A percentile compares a stretch with the other conserved stretches of the same genome.
Evolutionary conservation across 148 eudicot genomes (phyloP).

Genomic region (Chenopodium berlandieri): DNA sequence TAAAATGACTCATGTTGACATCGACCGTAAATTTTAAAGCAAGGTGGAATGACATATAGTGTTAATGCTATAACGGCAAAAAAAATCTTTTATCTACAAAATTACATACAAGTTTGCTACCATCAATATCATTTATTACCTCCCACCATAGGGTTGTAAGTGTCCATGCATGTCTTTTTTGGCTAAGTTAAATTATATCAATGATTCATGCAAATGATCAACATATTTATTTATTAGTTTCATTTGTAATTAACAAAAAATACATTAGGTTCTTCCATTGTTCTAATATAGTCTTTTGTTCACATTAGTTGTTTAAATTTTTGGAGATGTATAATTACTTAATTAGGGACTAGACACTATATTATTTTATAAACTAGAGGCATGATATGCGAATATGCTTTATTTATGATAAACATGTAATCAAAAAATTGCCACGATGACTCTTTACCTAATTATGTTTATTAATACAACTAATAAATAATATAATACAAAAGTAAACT

Average conservation of each 20-base stretch:
- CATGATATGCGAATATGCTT: constrained; percentile 5
- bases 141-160: neutral
- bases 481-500: neutral
- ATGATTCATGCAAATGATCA: neutral
- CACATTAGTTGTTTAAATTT: neutral
- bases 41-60: too few relatives aligned
- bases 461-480: neutral
- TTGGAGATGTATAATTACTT: neutral
- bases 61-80: too few relatives aligned
- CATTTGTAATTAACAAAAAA: too few relatives aligned
- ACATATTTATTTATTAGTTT: neutral
- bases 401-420: constrained; percentile 5
- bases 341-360: neutral
- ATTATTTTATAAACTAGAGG: neutral
- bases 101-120: neutral
- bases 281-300: neutral
- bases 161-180: too few relatives aligned
- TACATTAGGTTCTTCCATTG: neutral
- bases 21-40: too few relatives aligned
- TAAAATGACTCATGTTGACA: too few relatives aligned
- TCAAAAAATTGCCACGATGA: constrained; percentile 8
- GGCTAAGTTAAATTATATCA: neutral
- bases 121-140: too few relatives aligned
- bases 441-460: constrained; percentile 1
- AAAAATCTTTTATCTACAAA: too few relatives aligned